Conservation (phyloP, 202 grass and related monocot species). For the Schoenoplectus triqueter region DNA sequence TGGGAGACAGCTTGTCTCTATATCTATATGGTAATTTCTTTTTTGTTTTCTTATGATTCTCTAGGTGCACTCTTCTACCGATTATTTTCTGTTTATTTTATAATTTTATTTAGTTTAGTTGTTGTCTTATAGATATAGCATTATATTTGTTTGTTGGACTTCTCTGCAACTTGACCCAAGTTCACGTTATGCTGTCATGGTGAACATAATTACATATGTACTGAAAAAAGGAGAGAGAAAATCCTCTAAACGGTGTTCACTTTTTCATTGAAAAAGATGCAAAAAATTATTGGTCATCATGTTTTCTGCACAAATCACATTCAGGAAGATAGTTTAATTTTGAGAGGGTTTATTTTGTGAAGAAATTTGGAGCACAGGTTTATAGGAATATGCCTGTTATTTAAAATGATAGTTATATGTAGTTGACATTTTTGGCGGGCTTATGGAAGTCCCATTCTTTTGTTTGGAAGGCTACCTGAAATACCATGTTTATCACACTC, state of each 20-base stretch:
- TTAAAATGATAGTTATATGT: not conserved
- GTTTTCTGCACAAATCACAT: not conserved
- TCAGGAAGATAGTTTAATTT: not conserved
- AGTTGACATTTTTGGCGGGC: not conserved
- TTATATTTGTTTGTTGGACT: not conserved
- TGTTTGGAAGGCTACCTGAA: not conserved
- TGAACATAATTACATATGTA: not conserved
- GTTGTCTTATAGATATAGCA: not conserved
- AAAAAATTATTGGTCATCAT: not conserved
- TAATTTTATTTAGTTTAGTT: constrained; percentile 1
- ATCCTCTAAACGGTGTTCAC: not conserved
- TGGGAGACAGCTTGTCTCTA: constrained; percentile 77
- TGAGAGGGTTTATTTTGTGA: not conserved
- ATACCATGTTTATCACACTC: not conserved
- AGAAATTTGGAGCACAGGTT: constrained; percentile 7
- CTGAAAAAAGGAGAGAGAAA: not conserved
- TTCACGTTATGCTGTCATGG: not conserved
- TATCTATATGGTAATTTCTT: constrained; percentile 92
- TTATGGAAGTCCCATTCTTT: not conserved
- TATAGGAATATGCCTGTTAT: not conserved
- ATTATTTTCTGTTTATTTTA: constrained; percentile 21
- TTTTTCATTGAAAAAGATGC: not conserved
- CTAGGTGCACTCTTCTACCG: not conserved
- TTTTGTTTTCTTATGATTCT: constrained; percentile 26
- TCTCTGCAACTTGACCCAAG: constrained; percentile 3